Conservation (phyloP, 495 filamentous ascomycete species). For the Xylaria nigripes region DNA sequence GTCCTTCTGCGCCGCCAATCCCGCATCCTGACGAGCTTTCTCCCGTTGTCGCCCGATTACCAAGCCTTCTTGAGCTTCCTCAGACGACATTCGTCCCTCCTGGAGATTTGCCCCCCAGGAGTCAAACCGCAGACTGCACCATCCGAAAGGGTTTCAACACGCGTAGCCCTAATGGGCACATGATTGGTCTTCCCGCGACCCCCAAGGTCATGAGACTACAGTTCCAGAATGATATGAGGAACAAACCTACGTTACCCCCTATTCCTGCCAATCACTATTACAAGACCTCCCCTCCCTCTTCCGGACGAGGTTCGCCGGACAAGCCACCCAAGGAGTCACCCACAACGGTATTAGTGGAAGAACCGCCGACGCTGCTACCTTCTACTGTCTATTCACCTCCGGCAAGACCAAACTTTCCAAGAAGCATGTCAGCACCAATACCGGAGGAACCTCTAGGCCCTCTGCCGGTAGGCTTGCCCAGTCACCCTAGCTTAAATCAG, state of each 20-base stretch:
- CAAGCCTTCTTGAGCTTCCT: constrained; percentile 38
- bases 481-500: constrained; percentile 47
- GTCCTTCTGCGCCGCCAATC: constrained; percentile 71
- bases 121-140: constrained; percentile 38
- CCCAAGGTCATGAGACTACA: constrained; percentile 78
- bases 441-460: constrained; percentile 46
- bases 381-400: constrained; percentile 60
- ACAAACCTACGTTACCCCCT: constrained; percentile 56
- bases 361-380: constrained; percentile 40
- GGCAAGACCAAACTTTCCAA: constrained; percentile 43
- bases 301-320: constrained; percentile 22
- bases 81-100: constrained; percentile 33
- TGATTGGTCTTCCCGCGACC: constrained; percentile 70
- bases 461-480: constrained; percentile 20
- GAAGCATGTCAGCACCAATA: constrained; percentile 68
- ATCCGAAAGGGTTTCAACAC: constrained; percentile 28
- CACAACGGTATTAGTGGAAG: constrained; percentile 15
- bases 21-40: constrained; percentile 60
- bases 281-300: constrained; percentile 23
- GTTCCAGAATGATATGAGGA: constrained; percentile 51
- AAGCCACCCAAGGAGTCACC: constrained; percentile 21
- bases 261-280: constrained; percentile 51
- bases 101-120: constrained; percentile 35
- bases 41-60: constrained; percentile 27
- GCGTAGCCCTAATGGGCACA: constrained; percentile 42